Percentiles rank a stretch among this genome's conserved stretches.
Evolutionary conservation across 1,139 yeast genomes (phyloP).

Genomic region (Protomyces arabidopsidicola): DNA sequence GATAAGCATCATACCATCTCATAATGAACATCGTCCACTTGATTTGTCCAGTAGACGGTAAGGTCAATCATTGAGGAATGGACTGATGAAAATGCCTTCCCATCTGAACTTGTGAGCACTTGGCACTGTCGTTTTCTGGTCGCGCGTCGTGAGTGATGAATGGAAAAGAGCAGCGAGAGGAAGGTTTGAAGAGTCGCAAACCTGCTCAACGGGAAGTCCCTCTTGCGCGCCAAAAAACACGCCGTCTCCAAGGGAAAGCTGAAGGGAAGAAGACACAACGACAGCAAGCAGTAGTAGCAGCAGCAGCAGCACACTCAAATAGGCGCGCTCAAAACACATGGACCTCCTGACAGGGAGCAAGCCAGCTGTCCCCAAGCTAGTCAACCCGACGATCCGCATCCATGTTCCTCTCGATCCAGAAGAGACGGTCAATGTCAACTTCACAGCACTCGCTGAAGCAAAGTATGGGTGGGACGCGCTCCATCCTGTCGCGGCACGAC

Average conservation of each 20-base stretch:
- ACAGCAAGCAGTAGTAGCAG: neutral
- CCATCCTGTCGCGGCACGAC: slow-evolving; percentile 54
- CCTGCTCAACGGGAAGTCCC: no score
- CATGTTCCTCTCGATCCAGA: slow-evolving; percentile 33
- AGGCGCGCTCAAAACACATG: neutral
- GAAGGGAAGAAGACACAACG: neutral
- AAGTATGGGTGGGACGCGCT: slow-evolving; percentile 75
- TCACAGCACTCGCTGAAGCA: slow-evolving; percentile 73
- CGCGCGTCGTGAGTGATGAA: neutral
- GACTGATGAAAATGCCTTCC: no score
- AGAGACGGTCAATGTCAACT: slow-evolving; percentile 61
- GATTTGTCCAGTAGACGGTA: no score
- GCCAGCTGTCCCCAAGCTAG: neutral
- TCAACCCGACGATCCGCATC: slow-evolving; percentile 32
- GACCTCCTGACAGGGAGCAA: slow-evolving; percentile 14
- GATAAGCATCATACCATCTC: no score
- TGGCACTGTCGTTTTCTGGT: neutral
- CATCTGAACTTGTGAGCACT: no score
- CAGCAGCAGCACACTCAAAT: neutral
- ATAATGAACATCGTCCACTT: no score
- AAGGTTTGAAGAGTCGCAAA: no score
- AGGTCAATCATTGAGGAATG: no score
- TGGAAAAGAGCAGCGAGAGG: neutral
- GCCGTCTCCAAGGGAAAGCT: neutral
- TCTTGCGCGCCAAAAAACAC: no score